These are phyloP conservation scores for Botryotinia calthae DNA, from an alignment of 2,329 filamentous ascomycete species.

Conservation along the genomic window DNA sequence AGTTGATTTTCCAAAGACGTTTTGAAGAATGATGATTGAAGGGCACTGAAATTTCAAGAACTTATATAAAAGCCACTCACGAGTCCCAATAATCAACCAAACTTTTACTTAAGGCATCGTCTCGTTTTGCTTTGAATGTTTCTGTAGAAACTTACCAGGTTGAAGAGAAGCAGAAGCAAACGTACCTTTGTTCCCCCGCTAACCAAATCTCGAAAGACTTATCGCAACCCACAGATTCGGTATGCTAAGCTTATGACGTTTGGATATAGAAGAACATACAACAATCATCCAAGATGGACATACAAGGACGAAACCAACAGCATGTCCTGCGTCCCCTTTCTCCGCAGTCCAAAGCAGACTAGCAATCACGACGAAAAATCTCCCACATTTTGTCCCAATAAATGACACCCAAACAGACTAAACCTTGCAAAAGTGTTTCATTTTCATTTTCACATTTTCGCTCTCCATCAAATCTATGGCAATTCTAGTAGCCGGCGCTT, in stretches of 20 bases:
- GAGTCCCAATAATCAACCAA: background rate
- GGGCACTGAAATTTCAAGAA: background rate
- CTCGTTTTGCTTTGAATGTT: background rate
- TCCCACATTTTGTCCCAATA: background rate
- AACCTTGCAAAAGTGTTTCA: background rate
- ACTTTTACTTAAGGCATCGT: too few relatives aligned
- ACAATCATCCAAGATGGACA: background rate
- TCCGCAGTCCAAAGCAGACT: background rate
- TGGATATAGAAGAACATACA: too few relatives aligned
- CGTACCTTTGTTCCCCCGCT: background rate
- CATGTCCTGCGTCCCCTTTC: background rate
- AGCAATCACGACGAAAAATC: background rate
- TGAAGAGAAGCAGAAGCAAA: background rate
- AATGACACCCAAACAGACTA: too few relatives aligned
- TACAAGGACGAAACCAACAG: background rate
- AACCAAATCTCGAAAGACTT: background rate
- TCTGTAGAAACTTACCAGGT: background rate
- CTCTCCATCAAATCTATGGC: background rate
- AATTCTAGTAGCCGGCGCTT: background rate
- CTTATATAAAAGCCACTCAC: too few relatives aligned
- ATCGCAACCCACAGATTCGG: background rate
- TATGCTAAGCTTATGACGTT: too few relatives aligned
- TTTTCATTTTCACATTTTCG: background rate
- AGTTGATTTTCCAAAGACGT: conserved; percentile 53
- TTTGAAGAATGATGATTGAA: conserved; percentile 44